A percentile compares a stretch with the other conserved stretches of the same genome.
Evolutionary conservation across 345 rosid genomes (phyloP).

Genomic region (Aegle marmelos): DNA sequence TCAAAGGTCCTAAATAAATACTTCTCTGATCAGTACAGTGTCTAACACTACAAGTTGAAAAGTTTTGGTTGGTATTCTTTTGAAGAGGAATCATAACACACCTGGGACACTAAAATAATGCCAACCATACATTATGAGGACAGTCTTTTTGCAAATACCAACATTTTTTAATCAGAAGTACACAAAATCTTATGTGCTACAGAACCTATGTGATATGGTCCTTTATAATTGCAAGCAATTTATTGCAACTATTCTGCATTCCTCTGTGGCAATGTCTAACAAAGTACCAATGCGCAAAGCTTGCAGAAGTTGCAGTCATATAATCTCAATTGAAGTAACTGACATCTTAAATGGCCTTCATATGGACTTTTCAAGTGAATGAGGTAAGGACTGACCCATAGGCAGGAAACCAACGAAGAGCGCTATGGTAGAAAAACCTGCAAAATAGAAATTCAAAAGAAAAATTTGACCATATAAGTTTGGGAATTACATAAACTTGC

Average conservation of each 20-base stretch:
- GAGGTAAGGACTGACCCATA: constrained; percentile 58
- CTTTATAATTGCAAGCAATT: not conserved
- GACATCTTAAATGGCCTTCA: too few relatives aligned
- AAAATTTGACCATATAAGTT: not conserved
- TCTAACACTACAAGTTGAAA: not conserved
- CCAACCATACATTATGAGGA: not conserved
- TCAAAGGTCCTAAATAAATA: not conserved
- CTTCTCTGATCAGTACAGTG: not conserved
- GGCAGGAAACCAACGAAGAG: constrained; percentile 79
- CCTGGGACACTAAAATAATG: not conserved
- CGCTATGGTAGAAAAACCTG: constrained; percentile 97
- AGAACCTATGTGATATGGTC: not conserved
- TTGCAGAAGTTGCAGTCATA: not conserved
- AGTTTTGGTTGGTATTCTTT: not conserved
- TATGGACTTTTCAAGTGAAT: not conserved
- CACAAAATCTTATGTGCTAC: too few relatives aligned
- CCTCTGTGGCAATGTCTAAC: not conserved
- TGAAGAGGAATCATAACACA: not conserved
- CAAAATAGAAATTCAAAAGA: constrained; percentile 15
- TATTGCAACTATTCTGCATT: not conserved
- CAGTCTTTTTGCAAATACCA: not conserved
- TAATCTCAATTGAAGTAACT: not conserved
- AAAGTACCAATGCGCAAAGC: not conserved
- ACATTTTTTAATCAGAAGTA: not conserved
- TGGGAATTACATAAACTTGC: not conserved